A percentile compares a stretch with the other conserved stretches of the same genome.
Conservation (phyloP, 2,329 filamentous ascomycete genomes). For the Claviceps africana region DNA sequence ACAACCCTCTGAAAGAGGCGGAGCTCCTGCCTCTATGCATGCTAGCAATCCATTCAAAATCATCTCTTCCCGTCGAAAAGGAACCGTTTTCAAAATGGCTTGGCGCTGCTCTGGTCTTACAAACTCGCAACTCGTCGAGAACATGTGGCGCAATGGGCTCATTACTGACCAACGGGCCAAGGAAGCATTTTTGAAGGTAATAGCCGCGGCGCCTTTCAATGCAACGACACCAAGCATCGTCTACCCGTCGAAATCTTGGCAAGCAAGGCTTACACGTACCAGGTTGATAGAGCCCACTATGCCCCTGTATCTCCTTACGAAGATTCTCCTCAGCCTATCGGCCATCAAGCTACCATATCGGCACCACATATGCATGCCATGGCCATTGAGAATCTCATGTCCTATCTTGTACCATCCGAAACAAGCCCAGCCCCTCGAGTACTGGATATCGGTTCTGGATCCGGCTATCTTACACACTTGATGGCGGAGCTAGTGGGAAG, state of each 20-base stretch:
- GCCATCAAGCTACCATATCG: constrained; percentile 41
- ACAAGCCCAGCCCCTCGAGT: constrained; percentile 33
- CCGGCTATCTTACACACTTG: constrained; percentile 77
- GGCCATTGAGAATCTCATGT: constrained; percentile 35
- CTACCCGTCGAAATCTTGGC: not conserved
- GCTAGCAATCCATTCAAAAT: not conserved
- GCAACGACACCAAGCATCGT: no score
- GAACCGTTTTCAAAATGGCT: constrained; percentile 49
- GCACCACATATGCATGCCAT: constrained; percentile 49
- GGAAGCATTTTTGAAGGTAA: constrained; percentile 52
- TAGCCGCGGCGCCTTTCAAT: not conserved
- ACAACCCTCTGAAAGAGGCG: not conserved
- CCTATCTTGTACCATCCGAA: constrained; percentile 25
- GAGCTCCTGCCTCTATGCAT: not conserved
- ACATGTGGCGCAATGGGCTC: constrained; percentile 57
- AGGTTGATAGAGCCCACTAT: constrained; percentile 86
- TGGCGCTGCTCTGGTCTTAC: constrained; percentile 70
- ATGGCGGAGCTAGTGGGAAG: constrained; percentile 61
- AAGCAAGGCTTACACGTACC: not conserved
- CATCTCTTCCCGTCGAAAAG: no score
- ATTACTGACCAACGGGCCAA: constrained; percentile 61
- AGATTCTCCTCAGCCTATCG: constrained; percentile 42
- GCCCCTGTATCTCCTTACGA: constrained; percentile 56
- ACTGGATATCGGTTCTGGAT: constrained; percentile 63
- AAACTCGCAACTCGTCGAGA: constrained; percentile 64